A percentile compares a stretch with the other conserved stretches of the same genome.
These are phyloP conservation scores for Capsicum baccatum DNA, from an alignment of 257 asterid genomes.

Conservation along the genomic window DNA sequence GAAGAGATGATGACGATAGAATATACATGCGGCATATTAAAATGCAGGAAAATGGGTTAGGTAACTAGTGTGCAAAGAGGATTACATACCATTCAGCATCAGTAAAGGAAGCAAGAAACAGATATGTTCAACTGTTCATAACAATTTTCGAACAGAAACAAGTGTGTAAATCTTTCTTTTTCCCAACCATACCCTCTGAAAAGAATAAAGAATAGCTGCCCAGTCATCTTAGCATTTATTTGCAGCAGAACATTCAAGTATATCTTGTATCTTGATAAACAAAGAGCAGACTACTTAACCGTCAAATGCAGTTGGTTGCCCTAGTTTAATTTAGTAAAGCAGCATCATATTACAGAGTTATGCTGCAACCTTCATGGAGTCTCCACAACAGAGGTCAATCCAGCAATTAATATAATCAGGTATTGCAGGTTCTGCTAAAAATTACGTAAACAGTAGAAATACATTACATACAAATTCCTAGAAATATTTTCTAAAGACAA, in stretches of 20 bases:
- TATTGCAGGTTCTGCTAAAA: slow-evolving; percentile 22
- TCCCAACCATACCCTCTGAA: background rate
- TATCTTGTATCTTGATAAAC: background rate
- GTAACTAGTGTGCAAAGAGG: background rate
- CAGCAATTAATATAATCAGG: background rate
- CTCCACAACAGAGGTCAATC: background rate
- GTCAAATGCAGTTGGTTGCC: background rate
- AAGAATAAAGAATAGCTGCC: background rate
- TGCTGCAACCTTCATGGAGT: slow-evolving; percentile 16
- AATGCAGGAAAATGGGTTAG: background rate
- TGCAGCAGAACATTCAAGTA: slow-evolving; percentile 19
- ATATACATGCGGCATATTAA: background rate
- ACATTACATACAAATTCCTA: background rate
- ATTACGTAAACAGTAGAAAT: background rate
- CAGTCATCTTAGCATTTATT: slow-evolving; percentile 8
- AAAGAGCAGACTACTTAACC: background rate
- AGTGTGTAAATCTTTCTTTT: background rate
- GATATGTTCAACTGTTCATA: background rate
- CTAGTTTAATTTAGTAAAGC: background rate
- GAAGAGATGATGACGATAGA: background rate
- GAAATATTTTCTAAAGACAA: background rate
- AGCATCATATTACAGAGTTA: background rate
- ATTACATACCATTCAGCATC: background rate
- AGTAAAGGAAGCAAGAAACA: background rate
- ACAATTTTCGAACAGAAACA: background rate